These are phyloP conservation scores for Metschnikowia kofuensis DNA, from an alignment of 805 yeast genomes.

Conservation along the genomic window DNA sequence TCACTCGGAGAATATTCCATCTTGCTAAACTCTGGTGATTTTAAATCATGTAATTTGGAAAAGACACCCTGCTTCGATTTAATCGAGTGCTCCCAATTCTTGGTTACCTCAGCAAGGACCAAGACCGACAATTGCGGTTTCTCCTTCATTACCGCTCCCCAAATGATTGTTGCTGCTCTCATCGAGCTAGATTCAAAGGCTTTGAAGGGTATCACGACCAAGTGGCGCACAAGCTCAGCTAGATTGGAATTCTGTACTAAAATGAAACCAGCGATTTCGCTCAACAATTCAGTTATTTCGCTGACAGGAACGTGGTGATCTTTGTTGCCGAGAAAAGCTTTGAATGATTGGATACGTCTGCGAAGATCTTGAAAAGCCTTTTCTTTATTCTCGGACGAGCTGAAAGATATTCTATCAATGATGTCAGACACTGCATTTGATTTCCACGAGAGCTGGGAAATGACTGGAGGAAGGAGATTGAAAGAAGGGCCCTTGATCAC, in stretches of 20 bases:
- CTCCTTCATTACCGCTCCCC: conserved; percentile 77
- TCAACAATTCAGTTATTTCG: conserved; percentile 42
- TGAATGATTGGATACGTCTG: conserved; percentile 21
- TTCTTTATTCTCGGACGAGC: conserved; percentile 26
- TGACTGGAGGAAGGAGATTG: conserved; percentile 66
- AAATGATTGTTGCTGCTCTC: conserved; percentile 65
- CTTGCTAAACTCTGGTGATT: conserved; percentile 56
- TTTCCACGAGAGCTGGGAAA: conserved; percentile 77
- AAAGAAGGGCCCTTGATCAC: conserved; percentile 35
- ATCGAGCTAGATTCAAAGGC: conserved; percentile 58
- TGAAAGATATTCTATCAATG: conserved; percentile 28
- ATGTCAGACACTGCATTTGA: conserved; percentile 37
- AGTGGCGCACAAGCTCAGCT: conserved; percentile 46
- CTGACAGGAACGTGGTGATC: conserved; percentile 16
- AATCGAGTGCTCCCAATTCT: conserved; percentile 67
- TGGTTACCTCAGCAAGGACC: conserved; percentile 66
- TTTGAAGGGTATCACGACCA: conserved; percentile 70
- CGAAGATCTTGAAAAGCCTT: conserved; percentile 28
- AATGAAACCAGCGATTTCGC: conserved; percentile 40
- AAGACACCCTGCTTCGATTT: conserved; percentile 62
- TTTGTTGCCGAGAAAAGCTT: conserved; percentile 6
- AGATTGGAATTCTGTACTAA: conserved; percentile 34
- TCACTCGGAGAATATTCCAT: conserved; percentile 93
- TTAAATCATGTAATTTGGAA: conserved; percentile 51
- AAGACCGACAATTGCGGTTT: conserved; percentile 54